A percentile compares a stretch with the other conserved stretches of the same genome.
Conservation (phyloP, 2,329 filamentous ascomycete species). For the Ophiostoma sp. region DNA sequence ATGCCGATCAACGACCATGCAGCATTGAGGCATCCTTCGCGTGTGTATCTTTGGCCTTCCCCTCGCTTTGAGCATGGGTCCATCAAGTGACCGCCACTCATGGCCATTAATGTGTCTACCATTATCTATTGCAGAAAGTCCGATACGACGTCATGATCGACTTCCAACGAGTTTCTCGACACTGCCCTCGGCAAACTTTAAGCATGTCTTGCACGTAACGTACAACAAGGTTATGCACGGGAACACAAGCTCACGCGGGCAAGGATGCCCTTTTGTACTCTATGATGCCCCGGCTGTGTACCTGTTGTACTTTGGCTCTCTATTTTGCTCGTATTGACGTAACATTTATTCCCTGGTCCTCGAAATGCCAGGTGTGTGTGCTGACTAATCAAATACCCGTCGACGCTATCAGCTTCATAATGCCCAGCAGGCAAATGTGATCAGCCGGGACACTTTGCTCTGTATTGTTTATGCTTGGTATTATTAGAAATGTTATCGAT, state of each 20-base stretch:
- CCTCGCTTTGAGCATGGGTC: not conserved
- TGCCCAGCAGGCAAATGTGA: not conserved
- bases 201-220: slow-evolving; percentile 6
- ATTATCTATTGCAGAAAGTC: not conserved
- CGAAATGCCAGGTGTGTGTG: too few relatives aligned
- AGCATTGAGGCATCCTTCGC: not conserved
- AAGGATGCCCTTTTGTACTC: not conserved
- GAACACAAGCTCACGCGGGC: not conserved
- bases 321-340: not conserved
- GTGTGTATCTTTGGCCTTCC: not conserved
- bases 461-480: not conserved
- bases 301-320: not conserved
- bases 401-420: not conserved
- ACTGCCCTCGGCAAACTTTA: not conserved
- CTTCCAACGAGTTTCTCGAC: not conserved
- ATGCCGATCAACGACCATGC: not conserved
- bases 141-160: not conserved
- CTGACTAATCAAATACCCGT: not conserved
- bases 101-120: not conserved
- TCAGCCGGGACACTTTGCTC: not conserved
- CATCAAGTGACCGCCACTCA: not conserved
- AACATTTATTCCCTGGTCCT: not conserved
- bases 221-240: not conserved
- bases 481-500: not conserved
- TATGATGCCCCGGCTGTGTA: not conserved